Base-by-base conservation (phyloP, 2,329 filamentous ascomycete genomes). In the Hypoxylon sp. region DNA sequence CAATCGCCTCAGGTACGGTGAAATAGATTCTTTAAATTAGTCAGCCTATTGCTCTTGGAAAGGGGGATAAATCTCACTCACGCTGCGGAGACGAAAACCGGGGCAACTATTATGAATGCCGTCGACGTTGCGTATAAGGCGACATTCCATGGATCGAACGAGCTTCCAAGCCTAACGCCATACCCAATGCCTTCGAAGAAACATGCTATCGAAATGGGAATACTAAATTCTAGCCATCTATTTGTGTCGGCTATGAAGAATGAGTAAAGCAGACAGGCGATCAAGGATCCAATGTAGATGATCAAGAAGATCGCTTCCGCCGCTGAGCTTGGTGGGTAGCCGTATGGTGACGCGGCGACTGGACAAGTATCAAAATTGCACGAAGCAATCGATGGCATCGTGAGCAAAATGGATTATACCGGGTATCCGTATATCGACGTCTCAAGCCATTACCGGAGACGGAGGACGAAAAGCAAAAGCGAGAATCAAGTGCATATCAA, bases 51-150 rank as follows among this genome's bases (percentile, higher is more conserved):
- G 22, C 33, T 55, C 57, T 24, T 39, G 24, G 35, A n/a, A 39
- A n/a, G 14, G 44, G 42, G 10, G 17, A 22, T 2, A 14, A 48
- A 31, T 60, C n/a, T 13, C 17, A 69, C 64, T 47, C 55, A 78
- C 77, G 69, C 73, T 62, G 70, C 68, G 3, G 77, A 75, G 31
- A 79, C 46, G 26, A 77, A 76, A 0, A 73, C 71, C 1, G 78
- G 76, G 1, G 77, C 76, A 10, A 78, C 60, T 10, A 75, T 74
- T 26, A 78, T 64, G 11, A 75, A 72, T 1, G 71, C 47, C 31
- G 67, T 75, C 39, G 72, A 71, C 19, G 70, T 66, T 9, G 73
- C 70, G 35, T 74, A 75, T 13, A 73, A 62, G 29, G 63, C 67
- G 14, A 73, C 66, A 33, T 71, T 70, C 75, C 74, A 78, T 1